These are phyloP conservation scores for Nicotiana otophora DNA, from an alignment of 257 asterid species.

Conservation along the genomic window DNA sequence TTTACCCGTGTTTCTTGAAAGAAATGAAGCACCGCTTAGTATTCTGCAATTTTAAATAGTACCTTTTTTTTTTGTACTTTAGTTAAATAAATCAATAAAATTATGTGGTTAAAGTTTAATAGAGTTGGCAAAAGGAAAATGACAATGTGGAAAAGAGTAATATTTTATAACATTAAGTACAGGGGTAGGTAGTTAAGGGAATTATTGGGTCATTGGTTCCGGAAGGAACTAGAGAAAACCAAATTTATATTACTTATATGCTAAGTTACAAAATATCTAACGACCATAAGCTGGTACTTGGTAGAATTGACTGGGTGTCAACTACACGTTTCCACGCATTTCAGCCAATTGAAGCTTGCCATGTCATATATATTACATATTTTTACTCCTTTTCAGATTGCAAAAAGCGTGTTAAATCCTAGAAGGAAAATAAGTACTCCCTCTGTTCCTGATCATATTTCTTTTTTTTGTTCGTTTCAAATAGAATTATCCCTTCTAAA, in stretches of 20 bases:
- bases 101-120: background rate
- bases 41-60: background rate
- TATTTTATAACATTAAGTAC: background rate
- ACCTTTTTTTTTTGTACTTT: background rate
- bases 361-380: slow-evolving; percentile 4
- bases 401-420: background rate
- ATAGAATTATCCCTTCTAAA: no score
- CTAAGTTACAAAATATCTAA: background rate
- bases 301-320: background rate
- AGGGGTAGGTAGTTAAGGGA: background rate
- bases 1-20: background rate
- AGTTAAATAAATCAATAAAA: background rate
- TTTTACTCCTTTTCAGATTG: background rate
- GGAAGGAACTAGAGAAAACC: background rate
- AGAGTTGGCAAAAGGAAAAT: background rate
- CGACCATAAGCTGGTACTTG: background rate
- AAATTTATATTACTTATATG: background rate
- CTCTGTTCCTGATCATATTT: no score
- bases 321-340: background rate
- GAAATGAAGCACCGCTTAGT: background rate
- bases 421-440: background rate
- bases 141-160: background rate
- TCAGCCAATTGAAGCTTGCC: slow-evolving; percentile 11
- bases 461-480: no score
- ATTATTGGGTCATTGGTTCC: background rate